Evolutionary conservation across 2,329 filamentous ascomycete genomes (phyloP).

Genomic region (Hortaea werneckii): DNA sequence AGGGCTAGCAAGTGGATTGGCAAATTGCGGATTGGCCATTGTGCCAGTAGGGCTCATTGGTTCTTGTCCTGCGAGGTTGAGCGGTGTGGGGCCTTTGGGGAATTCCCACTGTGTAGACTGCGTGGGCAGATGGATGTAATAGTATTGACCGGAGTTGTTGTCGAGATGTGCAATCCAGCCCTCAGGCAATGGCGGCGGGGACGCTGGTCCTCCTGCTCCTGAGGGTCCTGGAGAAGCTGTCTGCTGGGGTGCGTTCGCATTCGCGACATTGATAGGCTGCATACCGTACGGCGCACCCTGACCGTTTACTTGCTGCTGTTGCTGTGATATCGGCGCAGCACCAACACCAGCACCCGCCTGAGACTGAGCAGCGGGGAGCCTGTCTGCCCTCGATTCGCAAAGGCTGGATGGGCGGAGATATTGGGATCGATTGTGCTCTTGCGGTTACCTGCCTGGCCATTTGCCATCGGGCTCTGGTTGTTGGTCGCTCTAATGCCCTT

Average conservation of each 20-base stretch:
- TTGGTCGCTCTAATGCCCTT: conserved; percentile 48
- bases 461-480: conserved; percentile 20
- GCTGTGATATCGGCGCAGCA: conserved; percentile 32
- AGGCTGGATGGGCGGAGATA: conserved; percentile 66
- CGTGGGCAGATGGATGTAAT: conserved; percentile 92
- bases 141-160: conserved; percentile 92
- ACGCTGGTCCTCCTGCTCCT: conserved; percentile 57
- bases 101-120: conserved; percentile 99
- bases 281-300: conserved; percentile 18
- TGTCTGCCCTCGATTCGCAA: conserved; percentile 56
- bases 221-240: conserved; percentile 26
- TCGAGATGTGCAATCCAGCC: conserved; percentile 98
- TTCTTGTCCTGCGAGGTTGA: conserved; percentile 59
- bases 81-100: conserved; percentile 84
- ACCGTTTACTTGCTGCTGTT: conserved; percentile 20
- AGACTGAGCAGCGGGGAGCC: background rate
- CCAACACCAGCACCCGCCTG: background rate
- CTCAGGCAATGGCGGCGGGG: conserved; percentile 86
- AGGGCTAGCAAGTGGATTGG: conserved; percentile 35
- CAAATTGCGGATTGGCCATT: conserved; percentile 21
- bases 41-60: conserved; percentile 70
- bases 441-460: conserved; percentile 12
- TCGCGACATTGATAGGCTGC: conserved; percentile 33
- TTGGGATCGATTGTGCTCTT: conserved; percentile 28
- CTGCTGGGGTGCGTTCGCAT: conserved; percentile 15